Conservation (phyloP, 805 yeast species). For the Sugiyamaella boreocaroliniensis region DNA sequence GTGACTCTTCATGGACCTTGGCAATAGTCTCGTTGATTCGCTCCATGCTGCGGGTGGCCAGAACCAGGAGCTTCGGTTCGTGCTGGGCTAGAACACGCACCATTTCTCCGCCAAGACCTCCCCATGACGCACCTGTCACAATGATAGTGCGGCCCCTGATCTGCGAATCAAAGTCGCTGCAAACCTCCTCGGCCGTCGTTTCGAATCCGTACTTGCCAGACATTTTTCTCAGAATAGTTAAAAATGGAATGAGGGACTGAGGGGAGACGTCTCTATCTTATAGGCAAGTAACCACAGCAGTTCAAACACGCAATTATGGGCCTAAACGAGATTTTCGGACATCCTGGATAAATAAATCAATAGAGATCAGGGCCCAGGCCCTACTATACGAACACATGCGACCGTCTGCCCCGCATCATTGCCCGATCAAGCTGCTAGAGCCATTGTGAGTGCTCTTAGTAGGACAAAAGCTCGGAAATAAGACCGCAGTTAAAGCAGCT, state of each 20-base stretch:
- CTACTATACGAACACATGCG: too few species aligned
- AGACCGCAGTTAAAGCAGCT: too few species aligned
- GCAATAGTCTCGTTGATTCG: conserved; percentile 6
- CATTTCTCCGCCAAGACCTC: conserved; percentile 12
- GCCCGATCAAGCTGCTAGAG: too few species aligned
- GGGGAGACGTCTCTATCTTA: background rate
- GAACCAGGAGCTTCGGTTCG: conserved; percentile 5
- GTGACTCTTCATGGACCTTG: conserved; percentile 2
- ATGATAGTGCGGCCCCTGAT: conserved; percentile 5
- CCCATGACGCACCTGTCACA: conserved; percentile 9
- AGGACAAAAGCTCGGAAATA: too few species aligned
- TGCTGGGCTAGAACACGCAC: conserved; percentile 5
- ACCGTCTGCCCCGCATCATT: too few species aligned
- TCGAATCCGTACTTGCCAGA: background rate
- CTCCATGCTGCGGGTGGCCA: conserved; percentile 1
- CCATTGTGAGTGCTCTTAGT: too few species aligned
- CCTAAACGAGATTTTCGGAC: too few species aligned
- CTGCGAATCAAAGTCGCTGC: background rate
- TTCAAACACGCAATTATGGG: too few species aligned
- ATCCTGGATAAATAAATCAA: too few species aligned
- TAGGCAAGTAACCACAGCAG: too few species aligned
- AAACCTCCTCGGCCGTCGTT: conserved; percentile 3
- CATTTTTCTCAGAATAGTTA: background rate
- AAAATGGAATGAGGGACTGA: background rate
- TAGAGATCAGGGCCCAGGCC: too few species aligned